Evolutionary conservation across 2,329 filamentous ascomycete species (phyloP).

Genomic region (Neonectria magnoliae): DNA sequence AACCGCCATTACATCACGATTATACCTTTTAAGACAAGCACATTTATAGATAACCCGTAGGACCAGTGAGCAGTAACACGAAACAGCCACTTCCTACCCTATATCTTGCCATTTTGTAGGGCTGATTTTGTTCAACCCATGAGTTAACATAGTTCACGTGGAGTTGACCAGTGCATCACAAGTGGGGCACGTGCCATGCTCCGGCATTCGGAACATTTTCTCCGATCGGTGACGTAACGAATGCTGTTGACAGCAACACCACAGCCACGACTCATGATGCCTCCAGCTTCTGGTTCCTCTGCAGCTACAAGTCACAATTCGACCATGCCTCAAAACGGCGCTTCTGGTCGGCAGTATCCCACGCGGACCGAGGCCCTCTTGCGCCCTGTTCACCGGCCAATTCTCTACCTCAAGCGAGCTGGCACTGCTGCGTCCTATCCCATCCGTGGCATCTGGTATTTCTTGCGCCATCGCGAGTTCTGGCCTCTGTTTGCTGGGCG

Average conservation of each 20-base stretch:
- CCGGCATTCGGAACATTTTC: constrained; percentile 13
- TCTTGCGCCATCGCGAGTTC: constrained; percentile 78
- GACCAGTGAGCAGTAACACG: too few species aligned
- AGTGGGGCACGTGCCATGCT: constrained; percentile 5
- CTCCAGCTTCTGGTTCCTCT: constrained; percentile 6
- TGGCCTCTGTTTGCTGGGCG: constrained; percentile 83
- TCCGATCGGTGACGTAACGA: constrained; percentile 26
- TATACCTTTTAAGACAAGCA: not conserved
- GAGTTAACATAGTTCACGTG: too few species aligned
- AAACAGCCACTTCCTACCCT: not conserved
- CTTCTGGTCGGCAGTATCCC: constrained; percentile 22
- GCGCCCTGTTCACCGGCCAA: constrained; percentile 48
- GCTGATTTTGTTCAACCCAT: too few species aligned
- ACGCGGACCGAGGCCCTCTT: constrained; percentile 31
- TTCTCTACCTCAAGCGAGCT: constrained; percentile 56
- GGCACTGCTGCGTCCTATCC: constrained; percentile 64
- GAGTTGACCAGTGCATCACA: too few species aligned
- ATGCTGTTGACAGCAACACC: constrained; percentile 19
- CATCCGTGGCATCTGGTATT: constrained; percentile 83
- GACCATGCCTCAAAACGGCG: constrained; percentile 32
- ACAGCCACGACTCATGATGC: constrained; percentile 25
- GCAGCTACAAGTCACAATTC: not conserved
- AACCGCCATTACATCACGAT: not conserved
- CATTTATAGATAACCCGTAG: not conserved
- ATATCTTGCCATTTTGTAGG: not conserved